Evolutionary conservation across 2,329 filamentous ascomycete species (phyloP).

Genomic region (Colletotrichum noveboracense): DNA sequence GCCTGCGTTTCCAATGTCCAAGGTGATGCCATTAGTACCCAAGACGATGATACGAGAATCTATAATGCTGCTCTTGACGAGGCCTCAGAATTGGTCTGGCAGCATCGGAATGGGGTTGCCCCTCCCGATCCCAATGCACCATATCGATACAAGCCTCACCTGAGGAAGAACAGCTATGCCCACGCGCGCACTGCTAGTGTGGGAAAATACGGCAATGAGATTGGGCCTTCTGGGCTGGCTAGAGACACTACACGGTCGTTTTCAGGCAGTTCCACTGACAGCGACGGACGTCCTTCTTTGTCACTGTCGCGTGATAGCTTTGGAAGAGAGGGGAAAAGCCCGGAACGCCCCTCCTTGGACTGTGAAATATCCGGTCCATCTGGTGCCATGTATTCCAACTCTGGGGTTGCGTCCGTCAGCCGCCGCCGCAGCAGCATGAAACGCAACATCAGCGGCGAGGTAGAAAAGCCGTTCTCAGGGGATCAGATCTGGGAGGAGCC

Average conservation of each 20-base stretch:
- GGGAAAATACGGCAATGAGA: conserved; percentile 53
- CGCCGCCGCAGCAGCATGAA: conserved; percentile 70
- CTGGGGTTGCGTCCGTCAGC: conserved; percentile 25
- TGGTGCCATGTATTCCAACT: background rate
- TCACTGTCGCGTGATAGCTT: conserved; percentile 9
- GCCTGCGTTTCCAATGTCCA: conserved; percentile 24
- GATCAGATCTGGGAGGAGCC: conserved; percentile 93
- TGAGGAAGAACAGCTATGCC: conserved; percentile 75
- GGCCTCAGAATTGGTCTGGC: conserved; percentile 79
- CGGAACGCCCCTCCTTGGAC: conserved; percentile 27
- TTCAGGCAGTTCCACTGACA: conserved; percentile 58
- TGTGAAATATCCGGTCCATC: conserved; percentile 4
- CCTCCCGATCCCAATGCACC: conserved; percentile 65
- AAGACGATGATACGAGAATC: conserved; percentile 64
- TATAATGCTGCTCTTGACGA: conserved; percentile 77
- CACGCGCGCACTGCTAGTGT: conserved; percentile 67
- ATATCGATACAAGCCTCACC: conserved; percentile 71
- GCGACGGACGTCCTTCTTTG: conserved; percentile 39
- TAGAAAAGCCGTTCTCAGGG: conserved; percentile 70
- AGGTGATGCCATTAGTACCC: background rate
- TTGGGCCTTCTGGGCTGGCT: conserved; percentile 50
- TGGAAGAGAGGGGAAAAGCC: background rate
- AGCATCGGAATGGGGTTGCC: conserved; percentile 66
- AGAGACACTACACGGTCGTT: conserved; percentile 51
- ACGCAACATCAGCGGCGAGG: conserved; percentile 73